These are phyloP conservation scores for Blastobotrys arbuscula DNA, from an alignment of 1,139 yeast species.

Conservation along the genomic window DNA sequence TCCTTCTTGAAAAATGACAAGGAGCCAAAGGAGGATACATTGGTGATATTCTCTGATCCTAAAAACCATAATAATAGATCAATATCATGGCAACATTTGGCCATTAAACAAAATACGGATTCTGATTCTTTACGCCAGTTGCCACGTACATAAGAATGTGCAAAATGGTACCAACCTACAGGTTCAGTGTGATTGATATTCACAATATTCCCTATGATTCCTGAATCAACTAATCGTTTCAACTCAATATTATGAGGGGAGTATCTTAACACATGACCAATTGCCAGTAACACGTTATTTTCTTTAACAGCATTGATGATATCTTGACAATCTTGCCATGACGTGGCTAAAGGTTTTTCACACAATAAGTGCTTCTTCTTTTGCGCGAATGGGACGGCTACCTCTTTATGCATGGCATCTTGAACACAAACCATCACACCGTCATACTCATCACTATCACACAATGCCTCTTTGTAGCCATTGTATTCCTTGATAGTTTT, in stretches of 20 bases:
- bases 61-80: conserved; percentile 28
- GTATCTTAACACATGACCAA: conserved; percentile 30
- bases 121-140: conserved; percentile 25
- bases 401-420: conserved; percentile 27
- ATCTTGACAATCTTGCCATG: conserved; percentile 24
- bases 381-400: conserved; percentile 27
- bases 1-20: conserved; percentile 23
- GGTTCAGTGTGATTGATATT: conserved; percentile 31
- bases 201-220: conserved; percentile 25
- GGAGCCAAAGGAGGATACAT: conserved; percentile 27
- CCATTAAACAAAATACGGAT: conserved; percentile 29
- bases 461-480: conserved; percentile 21
- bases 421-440: conserved; percentile 24
- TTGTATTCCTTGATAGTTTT: conserved; percentile 18
- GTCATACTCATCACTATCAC: conserved; percentile 21
- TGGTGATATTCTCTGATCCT: conserved; percentile 22
- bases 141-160: conserved; percentile 32
- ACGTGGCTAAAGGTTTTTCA: conserved; percentile 29
- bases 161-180: conserved; percentile 30
- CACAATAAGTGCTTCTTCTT: conserved; percentile 26
- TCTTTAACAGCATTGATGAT: conserved; percentile 23
- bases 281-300: conserved; percentile 25
- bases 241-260: conserved; percentile 28
- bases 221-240: conserved; percentile 23
- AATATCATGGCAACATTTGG: conserved; percentile 30